Percentiles rank a stretch among this genome's conserved stretches.
phyloP scores from a whole-genome alignment of 805 yeast genomes.

The Lipomyces sp. region DNA sequence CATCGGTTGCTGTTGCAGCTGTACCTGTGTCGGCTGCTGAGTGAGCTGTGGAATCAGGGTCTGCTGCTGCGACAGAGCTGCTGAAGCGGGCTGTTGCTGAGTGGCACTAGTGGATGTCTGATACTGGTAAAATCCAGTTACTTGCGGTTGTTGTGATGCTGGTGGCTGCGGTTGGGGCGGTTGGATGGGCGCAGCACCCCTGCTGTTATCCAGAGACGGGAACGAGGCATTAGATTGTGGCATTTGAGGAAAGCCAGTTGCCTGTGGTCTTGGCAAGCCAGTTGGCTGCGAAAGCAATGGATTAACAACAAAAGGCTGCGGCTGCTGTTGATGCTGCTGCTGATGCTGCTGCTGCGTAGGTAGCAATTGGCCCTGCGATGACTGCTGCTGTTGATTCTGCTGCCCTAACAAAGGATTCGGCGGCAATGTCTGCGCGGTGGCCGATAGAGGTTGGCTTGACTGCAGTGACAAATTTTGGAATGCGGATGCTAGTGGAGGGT shows the following conservation, averaged over 20 bases:
- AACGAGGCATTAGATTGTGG: constrained; percentile 9
- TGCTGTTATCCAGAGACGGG: not conserved
- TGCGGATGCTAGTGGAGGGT: constrained; percentile 7
- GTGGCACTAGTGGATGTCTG: not conserved
- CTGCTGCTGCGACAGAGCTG: constrained; percentile 5
- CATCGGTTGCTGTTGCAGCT: constrained; percentile 32
- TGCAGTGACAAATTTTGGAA: constrained; percentile 20
- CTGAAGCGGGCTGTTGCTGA: constrained; percentile 20
- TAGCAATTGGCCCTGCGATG: not conserved
- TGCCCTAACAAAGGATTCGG: constrained; percentile 3
- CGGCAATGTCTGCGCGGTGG: not conserved
- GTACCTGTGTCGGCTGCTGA: constrained; percentile 25
- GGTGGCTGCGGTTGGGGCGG: constrained; percentile 25
- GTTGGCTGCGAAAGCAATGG: constrained; percentile 12
- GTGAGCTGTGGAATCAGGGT: not conserved
- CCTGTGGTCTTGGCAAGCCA: constrained; percentile 9
- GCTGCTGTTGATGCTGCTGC: constrained; percentile 18
- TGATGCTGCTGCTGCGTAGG: constrained; percentile 2
- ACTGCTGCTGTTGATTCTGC: constrained; percentile 7
- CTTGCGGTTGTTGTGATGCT: constrained; percentile 12
- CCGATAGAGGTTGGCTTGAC: not conserved
- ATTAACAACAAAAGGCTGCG: constrained; percentile 7
- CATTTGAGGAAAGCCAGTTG: constrained; percentile 4
- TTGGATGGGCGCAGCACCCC: not conserved
- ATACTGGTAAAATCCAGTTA: constrained; percentile 4